phyloP scores from a whole-genome alignment of 2,329 filamentous ascomycete species.

The Pyrenophora graminea region DNA sequence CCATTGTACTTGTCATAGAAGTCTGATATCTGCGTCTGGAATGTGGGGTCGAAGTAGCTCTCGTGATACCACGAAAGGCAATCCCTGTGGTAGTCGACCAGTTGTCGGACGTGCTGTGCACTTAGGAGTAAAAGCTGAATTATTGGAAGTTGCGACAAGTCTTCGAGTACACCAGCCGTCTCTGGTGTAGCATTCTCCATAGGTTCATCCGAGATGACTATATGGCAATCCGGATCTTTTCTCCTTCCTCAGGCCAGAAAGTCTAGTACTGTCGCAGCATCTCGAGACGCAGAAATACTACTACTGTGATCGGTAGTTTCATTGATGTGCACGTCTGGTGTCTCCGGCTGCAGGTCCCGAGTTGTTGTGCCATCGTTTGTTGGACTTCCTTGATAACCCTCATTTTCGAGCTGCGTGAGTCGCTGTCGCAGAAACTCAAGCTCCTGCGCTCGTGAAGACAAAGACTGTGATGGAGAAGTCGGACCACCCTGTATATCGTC shows the following conservation, averaged over 20 bases:
- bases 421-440: constrained; percentile 27
- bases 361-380: constrained; percentile 12
- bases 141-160: constrained; percentile 1
- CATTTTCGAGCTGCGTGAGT: constrained; percentile 30
- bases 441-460: neutral
- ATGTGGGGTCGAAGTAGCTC: constrained; percentile 39
- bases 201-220: constrained; percentile 16
- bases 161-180: neutral
- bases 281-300: constrained; percentile 26
- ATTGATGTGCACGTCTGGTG: too few species aligned
- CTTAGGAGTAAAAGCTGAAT: constrained; percentile 29
- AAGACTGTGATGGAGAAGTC: neutral
- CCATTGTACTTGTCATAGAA: constrained; percentile 44
- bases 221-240: constrained; percentile 42
- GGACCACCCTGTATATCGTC: neutral
- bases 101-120: constrained; percentile 15
- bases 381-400: constrained; percentile 1
- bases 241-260: constrained; percentile 54
- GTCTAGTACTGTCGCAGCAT: constrained; percentile 53
- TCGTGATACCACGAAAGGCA: constrained; percentile 46
- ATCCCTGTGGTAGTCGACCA: constrained; percentile 42
- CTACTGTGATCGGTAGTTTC: too few species aligned
- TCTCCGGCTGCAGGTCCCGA: too few species aligned
- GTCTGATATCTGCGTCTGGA: constrained; percentile 43
- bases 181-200: constrained; percentile 26